phyloP scores from a whole-genome alignment of 371 early-diverging fungal genomes.

The Conidiobolus incongruus region DNA sequence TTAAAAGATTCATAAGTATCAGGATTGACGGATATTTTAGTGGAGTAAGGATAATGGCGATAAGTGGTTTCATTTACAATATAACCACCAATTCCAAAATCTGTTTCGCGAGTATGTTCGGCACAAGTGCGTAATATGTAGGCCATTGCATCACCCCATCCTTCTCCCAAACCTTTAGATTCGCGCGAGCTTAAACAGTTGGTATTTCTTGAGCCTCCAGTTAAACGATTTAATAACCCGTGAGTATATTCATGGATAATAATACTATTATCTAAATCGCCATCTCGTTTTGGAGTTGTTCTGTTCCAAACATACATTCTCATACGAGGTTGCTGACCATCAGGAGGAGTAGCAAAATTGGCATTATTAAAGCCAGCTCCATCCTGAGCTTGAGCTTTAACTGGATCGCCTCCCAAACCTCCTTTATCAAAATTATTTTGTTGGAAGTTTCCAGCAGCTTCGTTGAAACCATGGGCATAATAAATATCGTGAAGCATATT shows the following conservation, averaged over 20 bases:
- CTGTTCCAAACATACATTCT: conserved; percentile 14
- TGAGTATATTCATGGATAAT: conserved; percentile 26
- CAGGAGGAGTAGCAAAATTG: conserved; percentile 13
- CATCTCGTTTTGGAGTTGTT: conserved; percentile 13
- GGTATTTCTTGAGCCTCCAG: conserved; percentile 24
- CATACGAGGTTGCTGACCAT: no score
- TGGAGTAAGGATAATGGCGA: conserved; percentile 18
- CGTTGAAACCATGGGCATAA: conserved; percentile 9
- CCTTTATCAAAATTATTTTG: conserved; percentile 62
- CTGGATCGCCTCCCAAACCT: conserved; percentile 52
- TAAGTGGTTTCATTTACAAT: no score
- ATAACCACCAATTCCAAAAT: conserved; percentile 70
- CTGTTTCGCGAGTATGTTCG: conserved; percentile 24
- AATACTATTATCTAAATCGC: conserved; percentile 7
- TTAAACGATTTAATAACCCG: conserved; percentile 23
- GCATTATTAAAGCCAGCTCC: conserved; percentile 22
- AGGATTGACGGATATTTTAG: conserved; percentile 12
- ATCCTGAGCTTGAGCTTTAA: conserved; percentile 85
- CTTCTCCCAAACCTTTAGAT: conserved; percentile 28
- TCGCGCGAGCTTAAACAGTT: conserved; percentile 11
- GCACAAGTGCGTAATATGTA: conserved; percentile 43
- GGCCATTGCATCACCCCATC: conserved; percentile 87
- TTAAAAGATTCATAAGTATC: conserved; percentile 9
- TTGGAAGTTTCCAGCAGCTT: conserved; percentile 30
- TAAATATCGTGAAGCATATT: conserved; percentile 10